A percentile compares a stretch with the other conserved stretches of the same genome.
Evolutionary conservation across 225 moss, liverwort and hornwort species (phyloP).

Genomic region (Pseudoscleropodium purum): DNA sequence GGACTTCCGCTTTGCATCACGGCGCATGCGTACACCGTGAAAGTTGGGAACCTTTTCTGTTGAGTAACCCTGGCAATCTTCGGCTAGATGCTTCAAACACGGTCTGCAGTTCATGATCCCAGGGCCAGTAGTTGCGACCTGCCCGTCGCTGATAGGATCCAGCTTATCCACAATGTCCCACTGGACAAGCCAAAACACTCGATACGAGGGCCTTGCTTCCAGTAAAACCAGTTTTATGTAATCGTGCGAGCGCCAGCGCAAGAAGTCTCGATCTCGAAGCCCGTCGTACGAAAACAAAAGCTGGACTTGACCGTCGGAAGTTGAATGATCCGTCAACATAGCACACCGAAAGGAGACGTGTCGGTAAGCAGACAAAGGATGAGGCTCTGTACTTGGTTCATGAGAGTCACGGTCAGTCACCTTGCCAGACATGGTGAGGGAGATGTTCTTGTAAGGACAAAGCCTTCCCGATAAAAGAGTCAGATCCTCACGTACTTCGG

Average conservation of each 20-base stretch:
- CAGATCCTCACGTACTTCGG: neutral
- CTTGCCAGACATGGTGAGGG: neutral
- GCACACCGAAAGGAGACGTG: neutral
- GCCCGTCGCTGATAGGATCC: no score
- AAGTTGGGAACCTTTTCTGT: neutral
- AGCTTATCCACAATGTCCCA: neutral
- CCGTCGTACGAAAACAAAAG: neutral
- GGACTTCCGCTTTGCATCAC: neutral
- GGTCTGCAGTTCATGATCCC: neutral
- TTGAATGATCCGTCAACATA: neutral
- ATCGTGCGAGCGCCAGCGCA: slow-evolving; percentile 9
- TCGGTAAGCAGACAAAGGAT: neutral
- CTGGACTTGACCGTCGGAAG: neutral
- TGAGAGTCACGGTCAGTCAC: neutral
- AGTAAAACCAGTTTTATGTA: neutral
- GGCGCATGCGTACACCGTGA: neutral
- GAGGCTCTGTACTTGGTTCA: neutral
- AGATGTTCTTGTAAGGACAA: neutral
- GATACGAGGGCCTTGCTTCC: neutral
- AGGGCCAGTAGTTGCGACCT: neutral
- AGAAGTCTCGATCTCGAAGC: neutral
- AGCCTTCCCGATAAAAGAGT: neutral
- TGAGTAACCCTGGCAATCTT: neutral
- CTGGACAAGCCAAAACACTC: slow-evolving; percentile 1
- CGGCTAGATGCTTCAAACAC: neutral